phyloP scores from a whole-genome alignment of 2,329 filamentous ascomycete genomes.

The Botrytis porri region DNA sequence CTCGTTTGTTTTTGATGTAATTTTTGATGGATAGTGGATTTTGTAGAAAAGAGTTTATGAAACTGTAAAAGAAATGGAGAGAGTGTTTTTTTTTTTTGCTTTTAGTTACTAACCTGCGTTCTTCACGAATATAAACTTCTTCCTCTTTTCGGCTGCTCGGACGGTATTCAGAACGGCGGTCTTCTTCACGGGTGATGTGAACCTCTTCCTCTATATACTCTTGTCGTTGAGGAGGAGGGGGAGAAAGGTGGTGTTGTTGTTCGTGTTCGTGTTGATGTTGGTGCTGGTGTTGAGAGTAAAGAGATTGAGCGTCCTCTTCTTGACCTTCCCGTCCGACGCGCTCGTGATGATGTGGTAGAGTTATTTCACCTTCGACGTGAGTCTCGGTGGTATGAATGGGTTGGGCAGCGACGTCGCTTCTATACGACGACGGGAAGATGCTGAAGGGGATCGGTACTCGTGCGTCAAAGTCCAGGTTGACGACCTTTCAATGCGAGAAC shows the following conservation, averaged over 20 bases:
- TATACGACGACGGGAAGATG: constrained; percentile 99
- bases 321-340: constrained; percentile 98
- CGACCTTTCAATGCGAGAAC: constrained; percentile 68
- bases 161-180: constrained; percentile 62
- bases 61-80: constrained; percentile 3
- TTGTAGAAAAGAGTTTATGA: neutral
- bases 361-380: constrained; percentile 88
- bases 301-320: constrained; percentile 61
- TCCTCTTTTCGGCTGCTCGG: constrained; percentile 54
- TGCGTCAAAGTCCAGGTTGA: constrained; percentile 99
- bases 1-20: neutral
- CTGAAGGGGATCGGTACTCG: constrained; percentile 99
- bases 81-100: neutral
- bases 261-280: neutral
- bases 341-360: constrained; percentile 61
- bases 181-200: constrained; percentile 71
- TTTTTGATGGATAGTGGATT: neutral
- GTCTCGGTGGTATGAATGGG: constrained; percentile 51
- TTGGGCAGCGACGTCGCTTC: constrained; percentile 61
- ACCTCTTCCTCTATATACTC: constrained; percentile 74
- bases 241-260: neutral
- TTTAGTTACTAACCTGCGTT: constrained; percentile 49
- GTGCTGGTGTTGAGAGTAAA: constrained; percentile 46
- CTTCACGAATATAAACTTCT: constrained; percentile 53
- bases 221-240: constrained; percentile 43